Evolutionary conservation across 257 asterid species (phyloP).

Genomic region (Solanum sejunctum): DNA sequence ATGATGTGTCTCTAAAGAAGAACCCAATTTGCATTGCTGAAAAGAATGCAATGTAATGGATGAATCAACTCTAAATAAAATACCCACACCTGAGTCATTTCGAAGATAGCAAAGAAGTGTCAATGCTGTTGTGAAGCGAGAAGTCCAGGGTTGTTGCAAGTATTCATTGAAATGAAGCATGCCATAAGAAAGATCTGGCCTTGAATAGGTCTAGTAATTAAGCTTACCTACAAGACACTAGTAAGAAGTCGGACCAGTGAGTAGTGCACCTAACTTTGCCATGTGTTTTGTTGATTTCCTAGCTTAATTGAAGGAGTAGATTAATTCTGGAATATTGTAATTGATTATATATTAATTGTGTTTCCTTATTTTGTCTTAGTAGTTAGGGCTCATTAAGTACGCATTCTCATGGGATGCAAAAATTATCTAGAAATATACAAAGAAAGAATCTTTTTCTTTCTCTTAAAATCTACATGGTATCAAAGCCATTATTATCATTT

Average conservation of each 20-base stretch:
- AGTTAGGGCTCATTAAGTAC: neutral
- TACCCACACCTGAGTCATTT: neutral
- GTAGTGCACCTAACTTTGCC: neutral
- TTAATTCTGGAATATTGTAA: neutral
- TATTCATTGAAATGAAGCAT: neutral
- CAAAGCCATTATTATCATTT: too few species aligned
- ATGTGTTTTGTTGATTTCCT: neutral
- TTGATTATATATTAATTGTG: neutral
- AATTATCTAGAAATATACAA: neutral
- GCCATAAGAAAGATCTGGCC: neutral
- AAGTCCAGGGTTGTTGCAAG: neutral
- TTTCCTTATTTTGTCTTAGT: neutral
- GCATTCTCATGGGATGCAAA: neutral
- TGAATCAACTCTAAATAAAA: neutral
- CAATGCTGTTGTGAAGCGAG: neutral
- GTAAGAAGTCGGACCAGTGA: neutral
- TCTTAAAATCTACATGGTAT: neutral
- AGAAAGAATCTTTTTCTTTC: neutral
- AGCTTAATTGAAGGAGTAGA: neutral
- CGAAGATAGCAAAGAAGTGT: neutral
- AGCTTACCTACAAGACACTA: neutral
- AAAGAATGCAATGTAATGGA: neutral
- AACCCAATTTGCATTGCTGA: neutral
- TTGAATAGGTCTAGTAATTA: neutral
- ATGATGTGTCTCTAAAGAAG: neutral